Evolutionary conservation across 2,329 filamentous ascomycete genomes (phyloP).

Genomic region (Stagonosporopsis vannaccii): DNA sequence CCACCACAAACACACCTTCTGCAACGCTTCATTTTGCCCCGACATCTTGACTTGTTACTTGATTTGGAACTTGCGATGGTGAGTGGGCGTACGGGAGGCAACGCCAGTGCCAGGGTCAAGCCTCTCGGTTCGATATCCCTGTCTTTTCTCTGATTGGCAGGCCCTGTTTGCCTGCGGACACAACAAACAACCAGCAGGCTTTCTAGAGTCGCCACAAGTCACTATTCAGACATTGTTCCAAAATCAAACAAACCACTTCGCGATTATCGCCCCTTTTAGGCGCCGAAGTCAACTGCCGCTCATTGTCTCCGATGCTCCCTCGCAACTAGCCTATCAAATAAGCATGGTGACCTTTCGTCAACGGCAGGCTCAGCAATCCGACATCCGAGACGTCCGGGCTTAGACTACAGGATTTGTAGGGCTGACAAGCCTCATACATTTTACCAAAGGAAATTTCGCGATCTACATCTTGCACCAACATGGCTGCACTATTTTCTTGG

Average conservation of each 20-base stretch:
- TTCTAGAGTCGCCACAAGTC: neutral
- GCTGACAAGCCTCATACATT: slow-evolving; percentile 3
- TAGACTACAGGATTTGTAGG: slow-evolving; percentile 14
- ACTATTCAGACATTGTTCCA: neutral
- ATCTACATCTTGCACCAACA: slow-evolving; percentile 16
- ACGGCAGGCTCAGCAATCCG: slow-evolving; percentile 22
- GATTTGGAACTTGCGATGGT: slow-evolving; percentile 20
- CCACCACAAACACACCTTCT: slow-evolving; percentile 71
- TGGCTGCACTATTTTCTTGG: slow-evolving; percentile 46
- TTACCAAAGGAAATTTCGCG: neutral
- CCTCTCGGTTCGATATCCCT: slow-evolving; percentile 31
- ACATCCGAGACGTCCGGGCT: slow-evolving; percentile 26
- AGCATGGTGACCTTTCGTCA: slow-evolving; percentile 19
- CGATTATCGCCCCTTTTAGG: neutral
- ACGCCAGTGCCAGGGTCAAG: slow-evolving; percentile 27
- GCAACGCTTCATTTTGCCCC: slow-evolving; percentile 89
- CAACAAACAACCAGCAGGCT: slow-evolving; percentile 12
- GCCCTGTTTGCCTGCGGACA: slow-evolving; percentile 11
- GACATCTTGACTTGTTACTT: slow-evolving; percentile 69
- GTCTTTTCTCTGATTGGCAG: slow-evolving; percentile 27
- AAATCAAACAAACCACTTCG: neutral
- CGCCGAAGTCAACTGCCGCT: neutral
- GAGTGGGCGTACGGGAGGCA: slow-evolving; percentile 17
- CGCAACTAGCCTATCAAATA: slow-evolving; percentile 15
- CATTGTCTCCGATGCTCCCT: neutral